Base-by-base conservation (phyloP, 257 asterid species). In the Solanum bukasovii region DNA sequence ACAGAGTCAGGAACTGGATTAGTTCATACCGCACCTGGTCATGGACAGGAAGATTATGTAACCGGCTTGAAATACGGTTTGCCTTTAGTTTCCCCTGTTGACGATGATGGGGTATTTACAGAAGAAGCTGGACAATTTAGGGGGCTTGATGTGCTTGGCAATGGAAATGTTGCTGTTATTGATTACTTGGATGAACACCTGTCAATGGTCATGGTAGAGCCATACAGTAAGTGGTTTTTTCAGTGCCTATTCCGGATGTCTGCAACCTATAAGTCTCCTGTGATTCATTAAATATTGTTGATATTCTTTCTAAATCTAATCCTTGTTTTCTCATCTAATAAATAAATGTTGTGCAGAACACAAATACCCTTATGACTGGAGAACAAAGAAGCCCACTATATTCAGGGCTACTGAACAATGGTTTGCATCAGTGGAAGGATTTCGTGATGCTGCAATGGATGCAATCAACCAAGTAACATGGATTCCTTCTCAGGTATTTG, bases 11-110 rank as follows among this genome's bases (percentile, higher is more conserved):
- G 99, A 92, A 97, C 99, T 42, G 99, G 99, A 90, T 90, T 96
- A 91, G 99, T 97, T 88, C 99, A 97, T 90, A 97, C 99, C 29
- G 99, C 99, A 46, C 99, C 99, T 61, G 99, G 99, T 84, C 99
- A 97, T 88, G 99, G 99, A 74, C 99, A 95, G 89, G 99, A 97
- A 88, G 99, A 97, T 91, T 95, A 93, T 88, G 93, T 90, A 25
- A 95, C 98, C 84, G 98, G 99, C 91, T 95, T 95, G 87, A 96
- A 96, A 91, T 97, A 96, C 87, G 96, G 94, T 14, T 90, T 97
- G 89, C 96, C 99, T 27, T 91, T 97, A 86, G 46, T 94, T 89
- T 95, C 99, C 72, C 99, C 99, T 56, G 99, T 97, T 88, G 98
- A 97, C 84, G 98, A 96, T 89, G 98, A 91, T 90, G 99, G 99